These are phyloP conservation scores for Pyronema domesticum DNA, from an alignment of 495 filamentous ascomycete genomes.

Conservation along the genomic window DNA sequence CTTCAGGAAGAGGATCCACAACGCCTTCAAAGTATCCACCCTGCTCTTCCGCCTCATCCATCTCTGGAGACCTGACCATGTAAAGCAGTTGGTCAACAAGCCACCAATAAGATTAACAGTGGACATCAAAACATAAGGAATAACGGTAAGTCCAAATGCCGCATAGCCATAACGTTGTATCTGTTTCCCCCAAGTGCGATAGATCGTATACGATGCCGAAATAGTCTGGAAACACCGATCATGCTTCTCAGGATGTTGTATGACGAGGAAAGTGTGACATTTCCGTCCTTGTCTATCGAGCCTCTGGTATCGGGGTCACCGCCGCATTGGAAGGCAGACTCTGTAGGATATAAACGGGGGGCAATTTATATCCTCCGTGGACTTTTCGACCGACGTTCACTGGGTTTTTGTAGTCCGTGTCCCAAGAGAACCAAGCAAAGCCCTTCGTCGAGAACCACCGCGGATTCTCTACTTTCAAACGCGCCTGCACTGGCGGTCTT, in stretches of 20 bases:
- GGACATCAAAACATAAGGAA: constrained; percentile 32
- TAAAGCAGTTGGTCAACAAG: background rate
- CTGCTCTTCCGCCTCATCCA: constrained; percentile 3
- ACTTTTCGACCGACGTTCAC: too few relatives aligned
- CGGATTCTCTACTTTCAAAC: too few relatives aligned
- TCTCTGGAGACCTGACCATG: constrained; percentile 3
- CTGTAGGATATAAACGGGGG: constrained; percentile 10
- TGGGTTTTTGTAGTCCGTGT: too few relatives aligned
- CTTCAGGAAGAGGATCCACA: too few relatives aligned
- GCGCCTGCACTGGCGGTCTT: too few relatives aligned
- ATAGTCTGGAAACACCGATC: constrained; percentile 28
- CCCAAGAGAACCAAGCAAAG: too few relatives aligned
- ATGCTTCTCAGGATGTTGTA: constrained; percentile 18
- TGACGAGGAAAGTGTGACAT: constrained; percentile 8
- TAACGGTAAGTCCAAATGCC: constrained; percentile 30
- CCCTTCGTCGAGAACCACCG: too few relatives aligned
- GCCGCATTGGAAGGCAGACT: constrained; percentile 13
- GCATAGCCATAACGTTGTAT: constrained; percentile 29
- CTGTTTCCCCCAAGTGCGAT: constrained; percentile 27
- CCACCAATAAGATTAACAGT: constrained; percentile 26
- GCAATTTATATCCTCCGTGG: constrained; percentile 12
- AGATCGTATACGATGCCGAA: constrained; percentile 26
- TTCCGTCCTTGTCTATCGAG: too few relatives aligned
- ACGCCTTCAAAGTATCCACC: constrained; percentile 6
- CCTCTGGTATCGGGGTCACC: background rate